phyloP scores from a whole-genome alignment of 108 stramenopile genomes.

The Nitzschia inconspicua region DNA sequence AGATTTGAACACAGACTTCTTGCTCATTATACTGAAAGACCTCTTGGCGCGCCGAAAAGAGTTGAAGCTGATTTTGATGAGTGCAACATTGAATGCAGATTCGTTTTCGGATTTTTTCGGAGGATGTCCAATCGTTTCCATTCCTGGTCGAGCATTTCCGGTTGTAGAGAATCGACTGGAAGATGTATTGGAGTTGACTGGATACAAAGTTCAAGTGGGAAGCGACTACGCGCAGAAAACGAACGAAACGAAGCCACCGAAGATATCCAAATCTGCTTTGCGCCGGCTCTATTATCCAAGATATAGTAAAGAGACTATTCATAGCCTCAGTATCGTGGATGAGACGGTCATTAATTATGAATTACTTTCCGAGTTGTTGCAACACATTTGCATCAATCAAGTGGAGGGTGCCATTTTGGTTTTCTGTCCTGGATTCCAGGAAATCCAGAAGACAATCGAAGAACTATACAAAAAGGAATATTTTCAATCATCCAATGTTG shows the following conservation, averaged over 20 bases:
- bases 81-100: slow-evolving; percentile 87
- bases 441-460: slow-evolving; percentile 75
- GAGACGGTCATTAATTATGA: slow-evolving; percentile 77
- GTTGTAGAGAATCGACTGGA: slow-evolving; percentile 75
- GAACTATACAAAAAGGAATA: slow-evolving; percentile 57
- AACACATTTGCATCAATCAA: slow-evolving; percentile 47
- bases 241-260: slow-evolving; percentile 15
- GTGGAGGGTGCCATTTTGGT: slow-evolving; percentile 83
- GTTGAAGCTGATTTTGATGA: slow-evolving; percentile 89
- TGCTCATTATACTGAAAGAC: slow-evolving; percentile 83
- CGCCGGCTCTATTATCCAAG: slow-evolving; percentile 55
- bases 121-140: slow-evolving; percentile 67
- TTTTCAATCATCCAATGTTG: slow-evolving; percentile 44
- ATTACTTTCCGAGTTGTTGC: slow-evolving; percentile 52
- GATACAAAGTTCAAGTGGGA: slow-evolving; percentile 41
- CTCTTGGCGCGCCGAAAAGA: slow-evolving; percentile 62
- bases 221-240: slow-evolving; percentile 54
- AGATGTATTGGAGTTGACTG: slow-evolving; percentile 75
- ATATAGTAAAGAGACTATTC: slow-evolving; percentile 50
- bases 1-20: slow-evolving; percentile 87
- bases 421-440: slow-evolving; percentile 79
- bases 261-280: slow-evolving; percentile 50
- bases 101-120: slow-evolving; percentile 79
- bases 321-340: slow-evolving; percentile 67
- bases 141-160: slow-evolving; percentile 84